These are phyloP conservation scores for Camellia lanceoleosa DNA, from an alignment of 148 eudicot species.

Conservation along the genomic window DNA sequence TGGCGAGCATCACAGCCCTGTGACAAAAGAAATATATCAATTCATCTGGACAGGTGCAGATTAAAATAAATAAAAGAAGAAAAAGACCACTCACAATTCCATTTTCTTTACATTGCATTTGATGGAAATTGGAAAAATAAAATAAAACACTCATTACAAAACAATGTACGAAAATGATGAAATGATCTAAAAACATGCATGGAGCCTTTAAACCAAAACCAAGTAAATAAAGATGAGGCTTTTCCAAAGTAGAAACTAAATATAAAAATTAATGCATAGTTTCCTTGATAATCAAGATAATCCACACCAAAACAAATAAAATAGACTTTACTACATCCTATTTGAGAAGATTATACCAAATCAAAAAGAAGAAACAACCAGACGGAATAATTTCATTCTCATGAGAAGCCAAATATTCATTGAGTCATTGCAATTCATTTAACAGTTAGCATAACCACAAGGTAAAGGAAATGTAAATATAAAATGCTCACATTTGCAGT, in stretches of 20 bases:
- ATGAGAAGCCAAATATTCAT: neutral
- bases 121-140: neutral
- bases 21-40: conserved; percentile 23
- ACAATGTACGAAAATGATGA: neutral
- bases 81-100: neutral
- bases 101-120: neutral
- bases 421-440: neutral
- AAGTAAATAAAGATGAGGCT: neutral
- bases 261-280: neutral
- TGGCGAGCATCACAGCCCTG: conserved; percentile 97
- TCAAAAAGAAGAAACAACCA: neutral
- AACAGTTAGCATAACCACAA: neutral
- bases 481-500: conserved; percentile 77
- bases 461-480: neutral
- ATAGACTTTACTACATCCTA: neutral
- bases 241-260: neutral
- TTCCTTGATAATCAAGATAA: neutral
- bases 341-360: neutral
- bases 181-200: neutral
- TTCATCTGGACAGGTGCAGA: neutral
- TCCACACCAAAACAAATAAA: neutral
- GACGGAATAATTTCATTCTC: neutral
- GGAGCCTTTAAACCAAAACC: neutral
- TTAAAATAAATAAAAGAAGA: neutral
- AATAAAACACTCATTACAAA: neutral